Evolutionary conservation across 331 rosid species (phyloP).

Genomic region (Acacia concinna): DNA sequence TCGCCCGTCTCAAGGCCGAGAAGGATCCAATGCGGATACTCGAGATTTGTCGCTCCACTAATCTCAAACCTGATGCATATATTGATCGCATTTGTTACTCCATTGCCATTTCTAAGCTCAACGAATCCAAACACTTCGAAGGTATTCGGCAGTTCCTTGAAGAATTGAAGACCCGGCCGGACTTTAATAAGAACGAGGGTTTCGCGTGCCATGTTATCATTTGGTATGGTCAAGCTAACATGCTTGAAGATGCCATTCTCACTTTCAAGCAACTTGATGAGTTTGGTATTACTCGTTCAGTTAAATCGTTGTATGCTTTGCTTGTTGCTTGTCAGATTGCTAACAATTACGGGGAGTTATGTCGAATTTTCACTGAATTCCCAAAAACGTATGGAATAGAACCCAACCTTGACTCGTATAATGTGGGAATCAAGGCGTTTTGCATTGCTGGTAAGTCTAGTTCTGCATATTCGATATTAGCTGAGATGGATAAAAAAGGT

Average conservation of each 20-base stretch:
- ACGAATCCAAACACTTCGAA: constrained; percentile 50
- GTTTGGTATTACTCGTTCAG: constrained; percentile 49
- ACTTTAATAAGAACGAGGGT: constrained; percentile 56
- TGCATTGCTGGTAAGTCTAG: constrained; percentile 57
- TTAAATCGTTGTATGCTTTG: constrained; percentile 61
- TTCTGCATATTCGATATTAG: constrained; percentile 55
- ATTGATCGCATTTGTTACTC: constrained; percentile 71
- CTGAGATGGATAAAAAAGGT: constrained; percentile 66
- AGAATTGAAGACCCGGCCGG: constrained; percentile 53
- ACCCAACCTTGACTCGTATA: constrained; percentile 65
- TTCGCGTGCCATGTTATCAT: constrained; percentile 60
- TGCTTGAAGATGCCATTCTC: constrained; percentile 57
- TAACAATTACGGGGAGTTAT: constrained; percentile 55
- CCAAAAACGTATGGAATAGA: constrained; percentile 56
- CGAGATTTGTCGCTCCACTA: constrained; percentile 67
- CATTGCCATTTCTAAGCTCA: constrained; percentile 57
- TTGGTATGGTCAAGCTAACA: constrained; percentile 75
- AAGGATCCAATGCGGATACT: constrained; percentile 58
- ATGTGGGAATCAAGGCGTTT: constrained; percentile 57
- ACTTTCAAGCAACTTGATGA: constrained; percentile 49
- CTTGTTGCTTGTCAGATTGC: constrained; percentile 54
- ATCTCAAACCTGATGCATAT: constrained; percentile 59
- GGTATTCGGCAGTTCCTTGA: constrained; percentile 53
- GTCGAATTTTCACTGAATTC: constrained; percentile 58
- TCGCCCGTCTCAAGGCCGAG: constrained; percentile 60